Evolutionary conservation across 2,329 filamentous ascomycete genomes (phyloP).

Genomic region (Endocalyx cinctus): DNA sequence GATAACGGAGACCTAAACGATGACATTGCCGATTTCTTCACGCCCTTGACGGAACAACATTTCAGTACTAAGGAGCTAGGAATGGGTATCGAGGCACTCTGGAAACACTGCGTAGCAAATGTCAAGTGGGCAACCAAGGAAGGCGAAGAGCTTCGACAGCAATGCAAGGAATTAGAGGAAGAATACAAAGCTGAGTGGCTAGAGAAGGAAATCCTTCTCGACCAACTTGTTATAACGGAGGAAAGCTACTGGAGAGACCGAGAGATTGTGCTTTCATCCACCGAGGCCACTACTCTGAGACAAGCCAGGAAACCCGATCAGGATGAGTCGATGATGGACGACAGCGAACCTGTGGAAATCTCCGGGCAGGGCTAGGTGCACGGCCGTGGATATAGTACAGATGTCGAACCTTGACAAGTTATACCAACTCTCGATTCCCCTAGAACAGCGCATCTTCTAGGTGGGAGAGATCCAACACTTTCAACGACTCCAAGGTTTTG

Average conservation of each 20-base stretch:
- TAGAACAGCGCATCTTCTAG: too few relatives aligned
- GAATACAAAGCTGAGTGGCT: constrained; percentile 68
- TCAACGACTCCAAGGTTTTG: too few relatives aligned
- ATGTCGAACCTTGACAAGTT: too few relatives aligned
- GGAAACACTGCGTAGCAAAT: constrained; percentile 65
- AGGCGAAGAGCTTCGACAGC: constrained; percentile 55
- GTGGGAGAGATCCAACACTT: too few relatives aligned
- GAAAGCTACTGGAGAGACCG: constrained; percentile 59
- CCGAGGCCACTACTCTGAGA: too few relatives aligned
- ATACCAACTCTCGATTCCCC: too few relatives aligned
- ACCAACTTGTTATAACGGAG: constrained; percentile 65
- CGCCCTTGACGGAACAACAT: constrained; percentile 48
- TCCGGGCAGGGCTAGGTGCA: too few relatives aligned
- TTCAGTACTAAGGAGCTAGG: constrained; percentile 63
- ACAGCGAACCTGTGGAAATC: constrained; percentile 13
- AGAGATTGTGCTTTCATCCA: constrained; percentile 44
- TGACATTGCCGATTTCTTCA: constrained; percentile 55
- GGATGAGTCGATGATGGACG: constrained; percentile 9
- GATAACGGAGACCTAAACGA: constrained; percentile 54
- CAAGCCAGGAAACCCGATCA: constrained; percentile 11
- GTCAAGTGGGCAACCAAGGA: constrained; percentile 69
- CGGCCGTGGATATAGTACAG: too few relatives aligned
- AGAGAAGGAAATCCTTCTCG: constrained; percentile 74
- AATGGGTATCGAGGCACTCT: constrained; percentile 55
- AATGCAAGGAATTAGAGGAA: constrained; percentile 64